These are phyloP conservation scores for Populus nigra DNA, from an alignment of 345 rosid species.

Conservation along the genomic window DNA sequence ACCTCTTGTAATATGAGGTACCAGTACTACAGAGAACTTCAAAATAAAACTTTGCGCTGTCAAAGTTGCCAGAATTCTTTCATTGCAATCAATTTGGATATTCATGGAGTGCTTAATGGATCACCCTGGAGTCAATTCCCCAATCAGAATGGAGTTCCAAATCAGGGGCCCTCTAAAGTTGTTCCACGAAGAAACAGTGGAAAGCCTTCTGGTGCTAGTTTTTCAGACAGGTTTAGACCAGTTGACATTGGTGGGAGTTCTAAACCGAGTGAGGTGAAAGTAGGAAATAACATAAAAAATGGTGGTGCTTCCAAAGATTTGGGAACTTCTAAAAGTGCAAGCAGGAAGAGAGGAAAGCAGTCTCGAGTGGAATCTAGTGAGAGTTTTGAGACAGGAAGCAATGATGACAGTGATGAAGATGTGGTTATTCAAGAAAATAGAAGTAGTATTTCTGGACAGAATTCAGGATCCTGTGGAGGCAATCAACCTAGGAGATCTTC, in stretches of 20 bases:
- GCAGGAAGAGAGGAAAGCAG: slow-evolving; percentile 41
- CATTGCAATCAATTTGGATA: slow-evolving; percentile 45
- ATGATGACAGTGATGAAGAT: slow-evolving; percentile 28
- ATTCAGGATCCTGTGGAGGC: slow-evolving; percentile 18
- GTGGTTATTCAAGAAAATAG: slow-evolving; percentile 23
- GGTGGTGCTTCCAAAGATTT: slow-evolving; percentile 22
- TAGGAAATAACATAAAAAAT: slow-evolving; percentile 8
- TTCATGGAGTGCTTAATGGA: slow-evolving; percentile 28
- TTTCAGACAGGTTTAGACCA: slow-evolving; percentile 22
- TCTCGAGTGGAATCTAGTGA: slow-evolving; percentile 30
- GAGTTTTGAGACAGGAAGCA: slow-evolving; percentile 35
- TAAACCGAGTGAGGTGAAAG: slow-evolving; percentile 22
- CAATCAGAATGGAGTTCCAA: slow-evolving; percentile 29
- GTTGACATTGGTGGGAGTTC: slow-evolving; percentile 25
- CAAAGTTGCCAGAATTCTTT: slow-evolving; percentile 47
- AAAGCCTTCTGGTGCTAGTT: slow-evolving; percentile 25
- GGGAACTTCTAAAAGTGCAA: slow-evolving; percentile 22
- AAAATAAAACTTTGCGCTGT: slow-evolving; percentile 49
- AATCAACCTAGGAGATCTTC: slow-evolving; percentile 44
- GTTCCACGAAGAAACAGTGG: slow-evolving; percentile 27
- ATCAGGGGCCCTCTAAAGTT: slow-evolving; percentile 35
- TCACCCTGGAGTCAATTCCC: slow-evolving; percentile 24
- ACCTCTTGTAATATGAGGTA: slow-evolving; percentile 46
- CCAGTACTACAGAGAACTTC: slow-evolving; percentile 34
- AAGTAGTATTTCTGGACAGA: slow-evolving; percentile 16